These are phyloP conservation scores for Chytridium lagenaria DNA, from an alignment of 371 early-diverging fungal genomes.

Conservation along the genomic window DNA sequence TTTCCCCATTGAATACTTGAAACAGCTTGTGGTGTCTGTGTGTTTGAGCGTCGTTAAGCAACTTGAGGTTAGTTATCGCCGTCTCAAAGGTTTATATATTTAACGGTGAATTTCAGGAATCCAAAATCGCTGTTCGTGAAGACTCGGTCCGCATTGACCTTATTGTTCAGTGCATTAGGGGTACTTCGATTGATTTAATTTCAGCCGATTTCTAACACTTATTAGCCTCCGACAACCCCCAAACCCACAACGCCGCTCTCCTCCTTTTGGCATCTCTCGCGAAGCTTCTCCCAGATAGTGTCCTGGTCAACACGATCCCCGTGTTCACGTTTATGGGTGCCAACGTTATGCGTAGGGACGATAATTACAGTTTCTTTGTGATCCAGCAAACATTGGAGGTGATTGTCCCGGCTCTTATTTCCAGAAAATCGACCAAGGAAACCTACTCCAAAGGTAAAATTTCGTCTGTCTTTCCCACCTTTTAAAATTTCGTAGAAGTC, in stretches of 20 bases:
- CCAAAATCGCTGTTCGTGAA: conserved; percentile 46
- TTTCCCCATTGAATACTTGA: conserved; percentile 82
- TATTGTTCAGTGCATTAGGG: conserved; percentile 88
- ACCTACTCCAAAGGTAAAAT: not conserved
- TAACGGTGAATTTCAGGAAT: conserved; percentile 23
- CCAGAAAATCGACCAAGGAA: not conserved
- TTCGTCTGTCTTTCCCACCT: not conserved
- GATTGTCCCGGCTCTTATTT: conserved; percentile 84
- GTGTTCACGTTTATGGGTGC: conserved; percentile 99
- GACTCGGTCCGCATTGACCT: conserved; percentile 76
- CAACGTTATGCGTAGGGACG: conserved; percentile 91
- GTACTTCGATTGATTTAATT: conserved; percentile 13
- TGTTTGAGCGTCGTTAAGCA: conserved; percentile 70
- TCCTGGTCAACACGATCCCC: conserved; percentile 92
- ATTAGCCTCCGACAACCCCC: conserved; percentile 84
- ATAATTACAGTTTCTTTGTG: conserved; percentile 93
- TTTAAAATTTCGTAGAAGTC: conserved; percentile 16
- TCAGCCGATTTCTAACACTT: not conserved
- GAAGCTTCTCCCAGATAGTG: conserved; percentile 78
- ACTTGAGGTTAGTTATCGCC: too few relatives aligned
- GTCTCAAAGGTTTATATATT: not conserved
- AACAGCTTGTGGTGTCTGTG: conserved; percentile 82
- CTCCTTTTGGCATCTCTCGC: conserved; percentile 90
- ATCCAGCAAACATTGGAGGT: conserved; percentile 85
- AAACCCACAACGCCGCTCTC: conserved; percentile 90